phyloP scores from a whole-genome alignment of 306 rosid species.

The Carpinus fangiana region DNA sequence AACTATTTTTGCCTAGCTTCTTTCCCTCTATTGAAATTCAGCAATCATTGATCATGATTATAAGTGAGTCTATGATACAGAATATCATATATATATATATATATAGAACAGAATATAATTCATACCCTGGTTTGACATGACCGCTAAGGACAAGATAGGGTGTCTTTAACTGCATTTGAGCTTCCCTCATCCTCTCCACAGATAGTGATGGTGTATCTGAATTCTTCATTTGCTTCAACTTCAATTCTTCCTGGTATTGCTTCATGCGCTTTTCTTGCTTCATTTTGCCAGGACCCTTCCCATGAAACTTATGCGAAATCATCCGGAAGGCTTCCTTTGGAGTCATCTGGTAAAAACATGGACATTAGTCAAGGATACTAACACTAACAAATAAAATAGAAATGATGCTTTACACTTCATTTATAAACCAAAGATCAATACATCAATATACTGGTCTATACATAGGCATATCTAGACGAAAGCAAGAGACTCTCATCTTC shows the following conservation, averaged over 20 bases:
- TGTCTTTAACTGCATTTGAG: conserved; percentile 76
- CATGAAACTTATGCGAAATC: conserved; percentile 86
- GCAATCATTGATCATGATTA: conserved; percentile 7
- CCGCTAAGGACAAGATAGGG: conserved; percentile 97
- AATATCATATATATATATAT: too few relatives aligned
- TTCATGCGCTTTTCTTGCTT: conserved; percentile 94
- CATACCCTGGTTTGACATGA: conserved; percentile 92
- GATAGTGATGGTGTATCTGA: conserved; percentile 85
- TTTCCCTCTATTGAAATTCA: neutral
- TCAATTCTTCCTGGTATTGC: conserved; percentile 82
- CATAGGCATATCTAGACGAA: neutral
- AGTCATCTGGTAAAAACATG: conserved; percentile 68
- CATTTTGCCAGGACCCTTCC: conserved; percentile 96
- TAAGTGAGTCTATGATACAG: neutral
- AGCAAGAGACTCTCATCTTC: neutral
- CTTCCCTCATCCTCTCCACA: conserved; percentile 93
- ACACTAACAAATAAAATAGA: neutral
- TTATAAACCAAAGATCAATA: conserved; percentile 3
- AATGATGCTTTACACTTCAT: neutral
- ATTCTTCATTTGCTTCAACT: conserved; percentile 91
- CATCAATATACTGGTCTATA: neutral
- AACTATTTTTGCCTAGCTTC: neutral
- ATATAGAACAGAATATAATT: neutral
- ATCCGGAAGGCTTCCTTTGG: conserved; percentile 86
- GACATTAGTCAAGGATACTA: neutral